Evolutionary conservation across 768 basidiomycete genomes (phyloP).

Genomic region (Scleroderma citrinum): DNA sequence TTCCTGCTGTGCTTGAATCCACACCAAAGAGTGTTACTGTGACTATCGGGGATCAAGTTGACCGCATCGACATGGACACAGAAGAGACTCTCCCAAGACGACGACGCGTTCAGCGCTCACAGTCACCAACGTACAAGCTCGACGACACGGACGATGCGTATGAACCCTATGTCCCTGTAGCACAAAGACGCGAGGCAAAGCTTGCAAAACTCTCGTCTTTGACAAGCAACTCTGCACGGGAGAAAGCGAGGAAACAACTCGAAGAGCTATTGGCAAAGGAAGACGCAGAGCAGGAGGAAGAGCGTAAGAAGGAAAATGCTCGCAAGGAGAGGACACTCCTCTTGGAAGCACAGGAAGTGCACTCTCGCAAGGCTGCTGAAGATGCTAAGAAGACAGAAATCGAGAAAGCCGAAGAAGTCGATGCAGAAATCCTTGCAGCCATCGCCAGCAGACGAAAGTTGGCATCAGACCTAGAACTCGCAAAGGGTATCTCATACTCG

Average conservation of each 20-base stretch:
- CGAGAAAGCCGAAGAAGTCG: slow-evolving; percentile 84
- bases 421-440: slow-evolving; percentile 87
- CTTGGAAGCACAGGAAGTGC: slow-evolving; percentile 93
- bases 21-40: too few species aligned
- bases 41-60: background rate
- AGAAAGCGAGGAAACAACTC: slow-evolving; percentile 39
- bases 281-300: slow-evolving; percentile 77
- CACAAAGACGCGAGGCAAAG: slow-evolving; percentile 76
- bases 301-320: slow-evolving; percentile 63
- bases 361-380: slow-evolving; percentile 73
- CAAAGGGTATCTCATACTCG: slow-evolving; percentile 87
- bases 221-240: slow-evolving; percentile 50
- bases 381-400: slow-evolving; percentile 84
- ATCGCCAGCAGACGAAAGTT: slow-evolving; percentile 88
- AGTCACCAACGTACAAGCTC: slow-evolving; percentile 57
- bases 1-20: too few species aligned
- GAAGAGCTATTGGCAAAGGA: slow-evolving; percentile 59
- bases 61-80: background rate
- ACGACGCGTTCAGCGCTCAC: slow-evolving; percentile 48
- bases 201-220: slow-evolving; percentile 68
- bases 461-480: slow-evolving; percentile 88
- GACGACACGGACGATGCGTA: slow-evolving; percentile 62
- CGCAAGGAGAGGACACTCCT: slow-evolving; percentile 84
- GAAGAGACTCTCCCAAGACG: slow-evolving; percentile 33
- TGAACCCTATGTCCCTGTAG: slow-evolving; percentile 82